Evolutionary conservation across 805 yeast genomes (phyloP).

Genomic region (Spathaspora hagerdaliae): DNA sequence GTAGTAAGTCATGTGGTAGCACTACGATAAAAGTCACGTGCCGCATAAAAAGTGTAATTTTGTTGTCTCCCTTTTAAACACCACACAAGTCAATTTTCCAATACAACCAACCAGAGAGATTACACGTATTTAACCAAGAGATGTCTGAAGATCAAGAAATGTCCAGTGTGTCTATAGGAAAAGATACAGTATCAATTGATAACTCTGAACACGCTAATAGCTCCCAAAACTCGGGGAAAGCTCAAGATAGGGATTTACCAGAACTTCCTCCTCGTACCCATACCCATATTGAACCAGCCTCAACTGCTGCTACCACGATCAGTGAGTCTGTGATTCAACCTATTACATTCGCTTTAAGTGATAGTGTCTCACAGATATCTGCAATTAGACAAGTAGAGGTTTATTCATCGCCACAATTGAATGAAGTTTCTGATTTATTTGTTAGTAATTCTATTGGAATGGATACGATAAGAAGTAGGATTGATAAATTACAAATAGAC

Average conservation of each 20-base stretch:
- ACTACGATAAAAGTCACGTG: too few relatives aligned
- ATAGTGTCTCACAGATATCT: constrained; percentile 17
- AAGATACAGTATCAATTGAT: not conserved
- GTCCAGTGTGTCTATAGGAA: not conserved
- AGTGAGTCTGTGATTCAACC: not conserved
- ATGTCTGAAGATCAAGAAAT: too few relatives aligned
- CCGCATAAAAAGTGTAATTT: too few relatives aligned
- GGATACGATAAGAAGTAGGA: constrained; percentile 8
- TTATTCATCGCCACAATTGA: constrained; percentile 20
- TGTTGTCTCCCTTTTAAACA: too few relatives aligned
- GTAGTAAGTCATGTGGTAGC: not conserved
- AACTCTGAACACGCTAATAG: too few relatives aligned
- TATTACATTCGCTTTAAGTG: constrained; percentile 2
- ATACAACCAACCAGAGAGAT: too few relatives aligned
- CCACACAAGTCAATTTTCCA: too few relatives aligned
- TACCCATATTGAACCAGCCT: too few relatives aligned
- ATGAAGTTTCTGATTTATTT: constrained; percentile 25
- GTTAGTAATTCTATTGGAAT: constrained; percentile 5
- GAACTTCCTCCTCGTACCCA: too few relatives aligned
- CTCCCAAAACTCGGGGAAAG: too few relatives aligned
- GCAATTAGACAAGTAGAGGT: constrained; percentile 21
- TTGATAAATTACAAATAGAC: not conserved
- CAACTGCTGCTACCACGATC: not conserved
- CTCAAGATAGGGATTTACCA: too few relatives aligned
- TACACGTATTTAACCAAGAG: too few relatives aligned